phyloP scores from a whole-genome alignment of 2,329 filamentous ascomycete genomes.

The Phialophora chinensis region DNA sequence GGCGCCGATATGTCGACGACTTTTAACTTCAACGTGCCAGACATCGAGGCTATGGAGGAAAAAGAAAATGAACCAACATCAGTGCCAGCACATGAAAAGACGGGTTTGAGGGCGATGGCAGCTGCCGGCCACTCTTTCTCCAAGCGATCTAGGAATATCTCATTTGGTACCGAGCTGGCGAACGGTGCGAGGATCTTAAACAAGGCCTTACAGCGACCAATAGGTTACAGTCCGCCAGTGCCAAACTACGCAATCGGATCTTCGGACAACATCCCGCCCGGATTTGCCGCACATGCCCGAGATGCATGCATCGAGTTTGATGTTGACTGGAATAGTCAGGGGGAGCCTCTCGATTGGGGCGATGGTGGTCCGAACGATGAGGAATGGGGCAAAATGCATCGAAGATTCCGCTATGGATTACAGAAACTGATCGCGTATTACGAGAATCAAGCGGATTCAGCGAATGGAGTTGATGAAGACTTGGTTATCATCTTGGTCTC shows the following conservation, averaged over 20 bases:
- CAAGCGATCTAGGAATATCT: slow-evolving; percentile 35
- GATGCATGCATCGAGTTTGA: slow-evolving; percentile 87
- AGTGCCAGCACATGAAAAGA: slow-evolving; percentile 42
- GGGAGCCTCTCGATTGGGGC: slow-evolving; percentile 78
- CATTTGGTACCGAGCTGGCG: slow-evolving; percentile 35
- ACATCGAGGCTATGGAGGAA: slow-evolving; percentile 41
- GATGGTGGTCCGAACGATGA: slow-evolving; percentile 87
- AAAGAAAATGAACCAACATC: slow-evolving; percentile 42
- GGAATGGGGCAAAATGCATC: slow-evolving; percentile 96
- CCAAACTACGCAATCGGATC: slow-evolving; percentile 83
- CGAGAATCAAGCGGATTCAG: slow-evolving; percentile 48
- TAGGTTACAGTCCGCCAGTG: slow-evolving; percentile 73
- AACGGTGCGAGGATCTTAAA: slow-evolving; percentile 31
- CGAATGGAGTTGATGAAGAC: slow-evolving; percentile 70
- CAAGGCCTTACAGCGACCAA: slow-evolving; percentile 25
- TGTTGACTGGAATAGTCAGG: slow-evolving; percentile 94
- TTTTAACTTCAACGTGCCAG: slow-evolving; percentile 34
- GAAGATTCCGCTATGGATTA: slow-evolving; percentile 79
- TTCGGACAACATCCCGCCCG: slow-evolving; percentile 80
- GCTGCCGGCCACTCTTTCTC: slow-evolving; percentile 38
- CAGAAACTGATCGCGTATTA: slow-evolving; percentile 87
- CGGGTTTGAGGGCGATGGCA: slow-evolving; percentile 38
- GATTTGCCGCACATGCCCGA: slow-evolving; percentile 87
- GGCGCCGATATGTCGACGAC: slow-evolving; percentile 37
- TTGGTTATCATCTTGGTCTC: slow-evolving; percentile 86